These are phyloP conservation scores for Neopestalotiopsis sp. DNA, from an alignment of 2,329 filamentous ascomycete genomes.

Conservation along the genomic window DNA sequence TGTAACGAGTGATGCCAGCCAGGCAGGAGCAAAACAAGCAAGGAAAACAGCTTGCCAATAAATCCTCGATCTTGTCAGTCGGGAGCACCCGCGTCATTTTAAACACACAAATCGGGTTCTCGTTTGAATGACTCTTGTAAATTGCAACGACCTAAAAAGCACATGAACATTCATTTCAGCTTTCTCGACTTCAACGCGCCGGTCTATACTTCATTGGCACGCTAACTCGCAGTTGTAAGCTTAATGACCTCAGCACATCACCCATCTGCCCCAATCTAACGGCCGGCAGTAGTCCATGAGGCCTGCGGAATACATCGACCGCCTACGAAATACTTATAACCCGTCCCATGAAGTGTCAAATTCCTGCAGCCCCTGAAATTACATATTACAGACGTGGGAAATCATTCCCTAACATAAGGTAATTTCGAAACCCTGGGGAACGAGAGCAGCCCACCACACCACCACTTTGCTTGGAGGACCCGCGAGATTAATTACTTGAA, in stretches of 20 bases:
- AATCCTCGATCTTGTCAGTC: not conserved
- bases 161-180: constrained; percentile 1
- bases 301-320: too few species aligned
- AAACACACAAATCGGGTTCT: too few species aligned
- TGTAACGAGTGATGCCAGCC: not conserved
- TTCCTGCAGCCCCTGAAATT: not conserved
- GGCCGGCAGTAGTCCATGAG: not conserved
- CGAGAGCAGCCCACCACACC: not conserved
- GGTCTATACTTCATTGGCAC: not conserved
- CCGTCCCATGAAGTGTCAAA: not conserved
- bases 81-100: not conserved
- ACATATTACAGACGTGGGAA: not conserved
- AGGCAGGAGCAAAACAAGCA: not conserved
- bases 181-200: not conserved
- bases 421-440: not conserved
- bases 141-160: not conserved
- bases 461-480: not conserved
- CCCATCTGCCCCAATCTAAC: not conserved
- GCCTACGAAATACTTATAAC: not conserved
- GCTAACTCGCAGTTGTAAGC: not conserved
- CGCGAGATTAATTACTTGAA: not conserved
- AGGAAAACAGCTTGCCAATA: not conserved
- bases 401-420: not conserved
- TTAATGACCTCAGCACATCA: not conserved
- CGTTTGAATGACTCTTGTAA: not conserved